Base-by-base conservation (phyloP, 805 yeast genomes). In the Ascoidea rubescens region DNA sequence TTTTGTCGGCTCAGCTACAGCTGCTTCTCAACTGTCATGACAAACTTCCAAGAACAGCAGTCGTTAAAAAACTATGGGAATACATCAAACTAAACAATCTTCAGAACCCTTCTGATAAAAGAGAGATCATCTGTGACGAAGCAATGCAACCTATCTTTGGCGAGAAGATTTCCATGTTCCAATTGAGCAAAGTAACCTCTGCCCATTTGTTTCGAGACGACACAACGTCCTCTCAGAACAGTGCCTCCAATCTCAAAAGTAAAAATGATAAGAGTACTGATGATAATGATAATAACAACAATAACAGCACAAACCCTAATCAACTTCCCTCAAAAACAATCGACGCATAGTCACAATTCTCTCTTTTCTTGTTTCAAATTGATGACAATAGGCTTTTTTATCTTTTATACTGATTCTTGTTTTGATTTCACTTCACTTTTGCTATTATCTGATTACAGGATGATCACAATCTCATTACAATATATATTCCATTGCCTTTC, bases 1-100 rank as follows among this genome's bases (percentile, higher is more conserved):
- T 33, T 7, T 33, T 33, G 10, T 33, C 42, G 6, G 10, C 30
- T 8, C 51, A 30, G 46, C 49, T 47, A 45, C 50, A 17, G n/a
- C 45, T 37, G 33, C 49, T 46, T 33, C 10, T 33, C 6, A 10
- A 33, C 42, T 33, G 10, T 33, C 6, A 33, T 33, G 72, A 71
- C 1, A 71, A 66, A 52, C 60, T 78, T 47, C 73, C 90, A 4
- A 67, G 95, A 57, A 80, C 91, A 0, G 82, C 82, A 61, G 80
- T 84, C 16, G 89, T 84, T 7, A 83, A 83, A 55, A 65, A 65
- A 48, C 62, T 85, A 5, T 86, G 95, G 95, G 74, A 71, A 12
- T 78, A 87, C 63, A 84, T 87, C 53, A 82, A 80, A 58, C 75
- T 63, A 8, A 62, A 83, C 54, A 64, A 75, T 32, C 64, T 87